These are phyloP conservation scores for Colletotrichum echinochloae DNA, from an alignment of 2,329 filamentous ascomycete species.

Conservation along the genomic window DNA sequence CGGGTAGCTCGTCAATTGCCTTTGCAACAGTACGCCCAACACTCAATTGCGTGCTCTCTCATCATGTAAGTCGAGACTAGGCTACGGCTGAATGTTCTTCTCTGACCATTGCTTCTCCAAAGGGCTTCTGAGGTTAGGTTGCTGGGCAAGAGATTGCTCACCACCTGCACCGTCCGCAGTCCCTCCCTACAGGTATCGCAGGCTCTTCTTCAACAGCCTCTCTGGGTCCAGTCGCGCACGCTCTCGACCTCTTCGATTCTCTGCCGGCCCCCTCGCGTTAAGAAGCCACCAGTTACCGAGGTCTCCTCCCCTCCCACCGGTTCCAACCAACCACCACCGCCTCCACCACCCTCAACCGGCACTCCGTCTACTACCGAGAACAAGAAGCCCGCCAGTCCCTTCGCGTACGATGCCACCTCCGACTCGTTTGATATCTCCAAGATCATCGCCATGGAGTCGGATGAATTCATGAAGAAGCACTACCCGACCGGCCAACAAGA, in stretches of 20 bases:
- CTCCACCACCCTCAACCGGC: slow-evolving; percentile 4
- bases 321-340: slow-evolving; percentile 15
- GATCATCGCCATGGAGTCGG: slow-evolving; percentile 50
- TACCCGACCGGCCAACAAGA: slow-evolving; percentile 37
- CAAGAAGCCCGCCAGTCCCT: slow-evolving; percentile 16
- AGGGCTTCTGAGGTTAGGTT: slow-evolving; percentile 40
- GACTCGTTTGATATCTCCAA: slow-evolving; percentile 49
- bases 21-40: neutral
- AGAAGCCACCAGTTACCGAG: neutral
- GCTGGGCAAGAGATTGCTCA: slow-evolving; percentile 37
- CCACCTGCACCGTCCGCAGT: slow-evolving; percentile 26
- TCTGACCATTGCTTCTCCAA: slow-evolving; percentile 6
- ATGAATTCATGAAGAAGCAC: slow-evolving; percentile 42
- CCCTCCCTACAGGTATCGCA: slow-evolving; percentile 6
- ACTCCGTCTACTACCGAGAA: slow-evolving; percentile 4
- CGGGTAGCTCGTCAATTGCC: slow-evolving; percentile 6
- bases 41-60: neutral
- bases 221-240: slow-evolving; percentile 17
- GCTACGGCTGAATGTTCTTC: neutral
- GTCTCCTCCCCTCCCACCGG: neutral
- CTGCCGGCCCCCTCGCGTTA: neutral
- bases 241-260: slow-evolving; percentile 24
- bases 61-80: slow-evolving; percentile 17
- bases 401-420: slow-evolving; percentile 40
- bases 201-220: slow-evolving; percentile 23